Evolutionary conservation across 1,284 basidiomycete species (phyloP).

Genomic region (Kalmanozyma brasiliensis): DNA sequence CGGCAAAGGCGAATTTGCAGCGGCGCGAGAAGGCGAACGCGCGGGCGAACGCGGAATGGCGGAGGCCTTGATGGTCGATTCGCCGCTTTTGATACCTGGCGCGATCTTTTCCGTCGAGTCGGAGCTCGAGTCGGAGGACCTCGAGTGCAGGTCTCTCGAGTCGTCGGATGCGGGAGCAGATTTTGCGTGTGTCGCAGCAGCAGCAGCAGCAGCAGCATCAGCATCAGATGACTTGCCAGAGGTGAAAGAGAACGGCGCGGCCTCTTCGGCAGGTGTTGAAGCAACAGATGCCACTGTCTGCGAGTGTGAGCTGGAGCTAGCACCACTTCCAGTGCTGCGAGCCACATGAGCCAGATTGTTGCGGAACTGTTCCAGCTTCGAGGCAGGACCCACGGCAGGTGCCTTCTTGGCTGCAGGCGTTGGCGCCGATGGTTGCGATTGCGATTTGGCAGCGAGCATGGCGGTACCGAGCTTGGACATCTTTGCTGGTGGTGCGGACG

Average conservation of each 20-base stretch:
- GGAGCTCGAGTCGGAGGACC: constrained; percentile 32
- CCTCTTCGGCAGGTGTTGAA: constrained; percentile 6
- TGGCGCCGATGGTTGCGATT: constrained; percentile 18
- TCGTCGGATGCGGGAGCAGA: constrained; percentile 1
- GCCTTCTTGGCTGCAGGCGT: constrained; percentile 18
- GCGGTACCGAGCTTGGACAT: constrained; percentile 34
- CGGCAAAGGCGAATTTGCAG: constrained; percentile 26
- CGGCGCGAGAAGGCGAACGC: constrained; percentile 36
- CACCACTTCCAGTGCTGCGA: constrained; percentile 32
- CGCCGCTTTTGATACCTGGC: constrained; percentile 25
- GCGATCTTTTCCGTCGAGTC: constrained; percentile 37
- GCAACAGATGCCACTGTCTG: constrained; percentile 11
- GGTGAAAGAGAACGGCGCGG: neutral
- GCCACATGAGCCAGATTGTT: constrained; percentile 46
- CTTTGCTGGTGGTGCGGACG: constrained; percentile 29
- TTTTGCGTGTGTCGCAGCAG: constrained; percentile 4
- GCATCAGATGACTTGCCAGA: neutral
- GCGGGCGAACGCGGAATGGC: constrained; percentile 46
- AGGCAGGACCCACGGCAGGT: constrained; percentile 28
- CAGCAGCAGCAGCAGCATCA: neutral
- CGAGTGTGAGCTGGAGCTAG: constrained; percentile 25
- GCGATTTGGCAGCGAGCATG: constrained; percentile 25
- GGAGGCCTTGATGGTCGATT: constrained; percentile 47
- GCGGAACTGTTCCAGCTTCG: constrained; percentile 48
- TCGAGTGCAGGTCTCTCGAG: constrained; percentile 1